Base-by-base conservation (phyloP, 495 filamentous ascomycete species). In the Aspergillus affinis region DNA sequence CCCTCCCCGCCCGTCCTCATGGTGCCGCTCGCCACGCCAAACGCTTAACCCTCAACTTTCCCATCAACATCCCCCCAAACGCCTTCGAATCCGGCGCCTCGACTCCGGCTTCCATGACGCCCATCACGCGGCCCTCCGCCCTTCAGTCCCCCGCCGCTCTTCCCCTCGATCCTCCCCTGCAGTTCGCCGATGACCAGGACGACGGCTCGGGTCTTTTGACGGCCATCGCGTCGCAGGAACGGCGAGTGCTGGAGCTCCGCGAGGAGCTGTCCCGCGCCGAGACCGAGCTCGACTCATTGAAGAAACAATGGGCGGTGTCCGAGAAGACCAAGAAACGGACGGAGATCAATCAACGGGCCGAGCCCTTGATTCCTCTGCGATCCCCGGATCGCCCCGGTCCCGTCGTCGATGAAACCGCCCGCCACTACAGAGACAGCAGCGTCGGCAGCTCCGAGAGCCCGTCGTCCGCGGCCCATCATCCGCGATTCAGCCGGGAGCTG, bases 161-260 rank as follows among this genome's bases (percentile, higher is more conserved):
- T 23, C 55, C 68, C n/a, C 54, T 70, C 29, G 66, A 69, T 27
- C 67, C 72, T 10, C 86, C 89, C 0, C 78, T 77, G 47, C 62
- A 71, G 6, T 72, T 74, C 36, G 12, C 36, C 36, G 78, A 79
- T 48, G 64, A 61, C 9, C 59, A 65, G 13, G 67, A 72, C 46
- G 91, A 95, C 63, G 78, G 89, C 23, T 87, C 80, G 64, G 82
- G 85, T n/a, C 88, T 97, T 61, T 84, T 98, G 46, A 90, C 90
- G 41, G 89, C 91, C 32, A 87, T 98, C 57, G 94, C 94, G 15
- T 88, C 91, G 6, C 92, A 97, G 72, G 94, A 98, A 70, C 86
- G 94, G n/a, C 86, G 85, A 54, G 93, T 98, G 6, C 76, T 98
- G 47, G 94, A 98, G 77, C 79, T 98, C 30, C 88, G 86, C 51